Evolutionary conservation across 2,329 filamentous ascomycete genomes (phyloP).

Genomic region (Westerdykella aurantiaca): DNA sequence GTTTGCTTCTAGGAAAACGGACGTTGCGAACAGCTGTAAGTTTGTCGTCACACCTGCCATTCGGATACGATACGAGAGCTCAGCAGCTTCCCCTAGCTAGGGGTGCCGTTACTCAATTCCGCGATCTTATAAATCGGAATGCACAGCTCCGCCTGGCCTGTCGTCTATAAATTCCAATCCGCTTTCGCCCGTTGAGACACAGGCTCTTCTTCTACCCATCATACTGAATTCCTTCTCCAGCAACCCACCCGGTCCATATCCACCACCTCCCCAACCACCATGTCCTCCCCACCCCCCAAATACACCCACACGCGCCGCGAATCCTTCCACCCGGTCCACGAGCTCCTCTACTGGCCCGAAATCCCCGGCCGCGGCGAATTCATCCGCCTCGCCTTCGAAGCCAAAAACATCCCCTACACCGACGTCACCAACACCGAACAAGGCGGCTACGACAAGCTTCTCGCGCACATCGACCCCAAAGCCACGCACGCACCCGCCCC

Average conservation of each 20-base stretch:
- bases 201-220: no score
- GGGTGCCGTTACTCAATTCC: neutral
- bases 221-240: neutral
- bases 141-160: neutral
- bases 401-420: conserved; percentile 57
- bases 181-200: neutral
- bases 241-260: neutral
- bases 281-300: neutral
- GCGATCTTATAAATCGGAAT: neutral
- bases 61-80: no score
- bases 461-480: conserved; percentile 43
- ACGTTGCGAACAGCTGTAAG: no score
- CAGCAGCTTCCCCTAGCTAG: neutral
- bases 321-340: conserved; percentile 45
- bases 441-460: conserved; percentile 49
- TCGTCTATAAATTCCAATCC: neutral
- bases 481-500: conserved; percentile 43
- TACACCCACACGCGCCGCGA: conserved; percentile 7
- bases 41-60: no score
- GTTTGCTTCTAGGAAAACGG: no score
- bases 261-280: neutral
- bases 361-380: conserved; percentile 71
- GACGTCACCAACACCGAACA: conserved; percentile 52
- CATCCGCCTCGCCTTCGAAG: conserved; percentile 67
- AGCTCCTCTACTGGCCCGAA: conserved; percentile 65